phyloP scores from a whole-genome alignment of 345 rosid genomes.

The Clausena lansium region DNA sequence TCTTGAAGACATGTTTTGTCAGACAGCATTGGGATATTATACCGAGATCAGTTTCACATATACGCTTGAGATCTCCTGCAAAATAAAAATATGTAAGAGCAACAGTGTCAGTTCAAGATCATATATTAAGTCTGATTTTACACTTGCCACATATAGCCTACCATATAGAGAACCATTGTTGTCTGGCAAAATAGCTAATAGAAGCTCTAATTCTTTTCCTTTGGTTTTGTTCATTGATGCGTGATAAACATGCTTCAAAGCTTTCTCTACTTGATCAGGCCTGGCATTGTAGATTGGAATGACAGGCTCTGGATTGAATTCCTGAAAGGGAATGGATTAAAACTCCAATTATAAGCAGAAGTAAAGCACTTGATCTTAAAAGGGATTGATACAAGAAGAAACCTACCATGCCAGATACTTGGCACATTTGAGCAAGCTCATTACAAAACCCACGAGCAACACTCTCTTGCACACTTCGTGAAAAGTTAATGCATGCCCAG shows the following conservation, averaged over 20 bases:
- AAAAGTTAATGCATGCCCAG: constrained; percentile 98
- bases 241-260: constrained; percentile 86
- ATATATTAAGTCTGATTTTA: background rate
- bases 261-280: constrained; percentile 98
- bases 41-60: constrained; percentile 98
- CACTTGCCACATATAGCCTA: constrained; percentile 24
- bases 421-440: constrained; percentile 97
- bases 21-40: constrained; percentile 96
- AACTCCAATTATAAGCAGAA: background rate
- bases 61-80: constrained; percentile 93
- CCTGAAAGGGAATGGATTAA: constrained; percentile 39
- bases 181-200: constrained; percentile 90
- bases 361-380: background rate
- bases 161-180: constrained; percentile 96
- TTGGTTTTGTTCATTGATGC: constrained; percentile 77
- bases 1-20: constrained; percentile 94
- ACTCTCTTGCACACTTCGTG: constrained; percentile 90
- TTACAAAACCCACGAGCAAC: constrained; percentile 88
- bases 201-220: constrained; percentile 96
- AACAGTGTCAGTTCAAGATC: background rate
- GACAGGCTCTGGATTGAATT: constrained; percentile 88
- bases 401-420: constrained; percentile 98
- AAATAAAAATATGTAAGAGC: constrained; percentile 3
- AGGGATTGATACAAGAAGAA: background rate
- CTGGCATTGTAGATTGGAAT: constrained; percentile 85